A percentile compares a stretch with the other conserved stretches of the same genome.
Evolutionary conservation across 139 green algal species (phyloP).

Genomic region (Nannochloris sp.): DNA sequence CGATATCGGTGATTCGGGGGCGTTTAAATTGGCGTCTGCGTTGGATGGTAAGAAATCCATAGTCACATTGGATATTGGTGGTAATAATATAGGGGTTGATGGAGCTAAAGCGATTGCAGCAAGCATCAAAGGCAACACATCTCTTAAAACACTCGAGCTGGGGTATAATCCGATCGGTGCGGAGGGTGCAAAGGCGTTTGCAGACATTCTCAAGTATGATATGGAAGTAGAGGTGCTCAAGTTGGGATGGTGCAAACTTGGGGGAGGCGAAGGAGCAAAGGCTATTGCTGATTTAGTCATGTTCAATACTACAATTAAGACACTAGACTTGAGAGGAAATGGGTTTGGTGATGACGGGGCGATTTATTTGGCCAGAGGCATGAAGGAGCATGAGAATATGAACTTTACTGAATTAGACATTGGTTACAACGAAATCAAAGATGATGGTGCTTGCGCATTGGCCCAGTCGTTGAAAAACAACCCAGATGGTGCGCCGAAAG

Average conservation of each 20-base stretch:
- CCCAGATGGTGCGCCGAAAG: constrained; percentile 58
- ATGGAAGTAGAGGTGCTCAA: constrained; percentile 69
- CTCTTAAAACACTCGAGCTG: constrained; percentile 68
- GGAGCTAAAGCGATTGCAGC: constrained; percentile 40
- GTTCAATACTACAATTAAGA: constrained; percentile 72
- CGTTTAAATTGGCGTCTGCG: constrained; percentile 53
- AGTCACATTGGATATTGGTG: constrained; percentile 79
- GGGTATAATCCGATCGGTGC: constrained; percentile 90
- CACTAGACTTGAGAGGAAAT: constrained; percentile 90
- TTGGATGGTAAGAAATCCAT: constrained; percentile 58
- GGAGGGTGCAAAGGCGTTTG: constrained; percentile 63
- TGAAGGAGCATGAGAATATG: constrained; percentile 65
- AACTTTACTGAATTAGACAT: constrained; percentile 83
- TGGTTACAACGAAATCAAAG: constrained; percentile 98
- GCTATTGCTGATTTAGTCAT: constrained; percentile 83
- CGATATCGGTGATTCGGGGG: constrained; percentile 75
- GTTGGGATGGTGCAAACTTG: constrained; percentile 97
- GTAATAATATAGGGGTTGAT: constrained; percentile 85
- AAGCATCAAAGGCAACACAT: constrained; percentile 42
- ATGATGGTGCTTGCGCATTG: constrained; percentile 90
- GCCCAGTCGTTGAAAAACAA: constrained; percentile 90
- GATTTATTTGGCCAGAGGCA: constrained; percentile 28
- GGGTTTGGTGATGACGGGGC: constrained; percentile 71
- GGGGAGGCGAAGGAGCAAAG: constrained; percentile 55
- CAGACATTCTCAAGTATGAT: constrained; percentile 79